A percentile compares a stretch with the other conserved stretches of the same genome.
Conservation (phyloP, 2,329 filamentous ascomycete species). For the Fusarium bulbicola region DNA sequence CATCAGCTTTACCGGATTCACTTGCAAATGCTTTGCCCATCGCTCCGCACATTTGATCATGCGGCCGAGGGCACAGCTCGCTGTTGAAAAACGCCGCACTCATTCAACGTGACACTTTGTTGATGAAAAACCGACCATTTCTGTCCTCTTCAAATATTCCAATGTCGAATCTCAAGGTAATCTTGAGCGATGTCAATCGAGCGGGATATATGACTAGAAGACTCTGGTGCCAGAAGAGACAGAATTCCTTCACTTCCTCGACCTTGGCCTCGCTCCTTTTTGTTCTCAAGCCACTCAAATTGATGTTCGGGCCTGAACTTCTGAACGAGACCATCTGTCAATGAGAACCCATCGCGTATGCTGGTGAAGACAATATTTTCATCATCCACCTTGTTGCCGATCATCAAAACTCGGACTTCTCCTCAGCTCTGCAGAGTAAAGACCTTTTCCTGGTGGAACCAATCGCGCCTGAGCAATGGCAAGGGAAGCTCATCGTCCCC, state of each 20-base stretch:
- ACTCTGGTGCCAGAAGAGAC: not conserved
- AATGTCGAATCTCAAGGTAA: not conserved
- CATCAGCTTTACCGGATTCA: not conserved
- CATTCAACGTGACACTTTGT: not conserved
- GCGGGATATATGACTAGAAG: not conserved
- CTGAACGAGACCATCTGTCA: not conserved
- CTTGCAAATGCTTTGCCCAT: not conserved
- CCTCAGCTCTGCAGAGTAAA: not conserved
- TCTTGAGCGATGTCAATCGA: not conserved
- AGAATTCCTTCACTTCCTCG: not conserved
- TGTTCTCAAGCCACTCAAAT: too few relatives aligned
- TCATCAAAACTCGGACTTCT: not conserved
- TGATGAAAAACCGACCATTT: not conserved
- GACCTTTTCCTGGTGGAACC: too few relatives aligned
- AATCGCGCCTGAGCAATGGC: too few relatives aligned
- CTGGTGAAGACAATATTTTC: not conserved
- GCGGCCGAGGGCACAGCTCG: not conserved
- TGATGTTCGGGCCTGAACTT: not conserved
- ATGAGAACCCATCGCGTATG: too few relatives aligned
- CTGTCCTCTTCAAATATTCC: not conserved
- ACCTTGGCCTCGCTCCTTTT: too few relatives aligned
- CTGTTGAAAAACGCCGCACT: not conserved
- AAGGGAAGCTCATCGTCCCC: too few relatives aligned
- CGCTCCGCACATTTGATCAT: not conserved
- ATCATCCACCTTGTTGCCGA: not conserved